Percentiles rank a stretch among this genome's conserved stretches.
Evolutionary conservation across 108 stramenopile species (phyloP).

Genomic region (Skeletonema marinoi): DNA sequence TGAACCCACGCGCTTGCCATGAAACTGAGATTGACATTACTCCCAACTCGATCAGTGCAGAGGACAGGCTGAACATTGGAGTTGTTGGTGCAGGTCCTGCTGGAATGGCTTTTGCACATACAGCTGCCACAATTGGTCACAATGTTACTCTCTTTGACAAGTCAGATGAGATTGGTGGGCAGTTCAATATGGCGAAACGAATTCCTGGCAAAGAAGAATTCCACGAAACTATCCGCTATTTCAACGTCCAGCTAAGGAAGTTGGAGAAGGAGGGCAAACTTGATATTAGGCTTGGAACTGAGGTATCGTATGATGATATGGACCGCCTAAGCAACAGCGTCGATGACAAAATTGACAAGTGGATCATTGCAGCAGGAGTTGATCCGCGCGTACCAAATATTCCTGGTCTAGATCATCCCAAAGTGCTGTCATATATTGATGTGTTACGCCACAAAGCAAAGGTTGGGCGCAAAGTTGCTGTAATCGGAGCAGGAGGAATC

Average conservation of each 20-base stretch:
- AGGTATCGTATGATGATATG: slow-evolving; percentile 64
- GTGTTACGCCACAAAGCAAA: slow-evolving; percentile 78
- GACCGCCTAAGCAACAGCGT: slow-evolving; percentile 14
- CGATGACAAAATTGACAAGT: slow-evolving; percentile 65
- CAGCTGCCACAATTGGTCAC: slow-evolving; percentile 89
- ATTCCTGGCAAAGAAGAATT: slow-evolving; percentile 99
- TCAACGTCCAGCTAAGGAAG: slow-evolving; percentile 61
- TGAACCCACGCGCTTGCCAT: slow-evolving; percentile 95
- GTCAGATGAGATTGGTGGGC: slow-evolving; percentile 83
- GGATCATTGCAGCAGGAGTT: slow-evolving; percentile 96
- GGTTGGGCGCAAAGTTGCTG: slow-evolving; percentile 89
- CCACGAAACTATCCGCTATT: slow-evolving; percentile 96
- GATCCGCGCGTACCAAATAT: slow-evolving; percentile 83
- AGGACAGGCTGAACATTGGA: slow-evolving; percentile 71
- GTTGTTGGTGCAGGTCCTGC: slow-evolving; percentile 98
- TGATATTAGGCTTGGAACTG: slow-evolving; percentile 54
- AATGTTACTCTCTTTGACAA: slow-evolving; percentile 90
- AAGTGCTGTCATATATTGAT: slow-evolving; percentile 95
- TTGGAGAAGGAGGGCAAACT: slow-evolving; percentile 36
- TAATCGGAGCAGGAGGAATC: slow-evolving; percentile 98
- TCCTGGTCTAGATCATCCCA: slow-evolving; percentile 87
- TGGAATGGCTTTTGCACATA: slow-evolving; percentile 88
- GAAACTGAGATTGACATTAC: slow-evolving; percentile 80
- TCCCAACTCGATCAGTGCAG: slow-evolving; percentile 39
- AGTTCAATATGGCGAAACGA: slow-evolving; percentile 98